These are phyloP conservation scores for Ophioceras dolichostomum DNA, from an alignment of 2,329 filamentous ascomycete species.

Conservation along the genomic window DNA sequence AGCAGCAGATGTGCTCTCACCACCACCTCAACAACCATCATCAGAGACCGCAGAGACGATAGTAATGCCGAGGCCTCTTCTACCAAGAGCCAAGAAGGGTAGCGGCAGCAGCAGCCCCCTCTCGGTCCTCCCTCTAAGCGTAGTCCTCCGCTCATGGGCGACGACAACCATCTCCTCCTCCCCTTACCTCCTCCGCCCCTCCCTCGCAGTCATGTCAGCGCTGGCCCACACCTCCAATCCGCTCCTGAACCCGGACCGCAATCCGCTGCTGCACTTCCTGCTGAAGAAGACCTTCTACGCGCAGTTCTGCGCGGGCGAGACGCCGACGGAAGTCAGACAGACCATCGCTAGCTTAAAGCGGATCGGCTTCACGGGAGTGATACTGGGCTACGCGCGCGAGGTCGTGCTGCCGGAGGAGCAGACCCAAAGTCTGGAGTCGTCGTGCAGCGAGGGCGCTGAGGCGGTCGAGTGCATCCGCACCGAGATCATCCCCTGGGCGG, in stretches of 20 bases:
- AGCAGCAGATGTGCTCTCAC: background rate
- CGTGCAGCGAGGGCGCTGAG: constrained; percentile 27
- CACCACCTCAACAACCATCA: too few species aligned
- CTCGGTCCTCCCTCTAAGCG: constrained; percentile 52
- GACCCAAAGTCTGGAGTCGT: constrained; percentile 27
- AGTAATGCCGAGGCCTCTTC: too few species aligned
- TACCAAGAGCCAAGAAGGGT: too few species aligned
- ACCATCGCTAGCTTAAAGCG: constrained; percentile 47
- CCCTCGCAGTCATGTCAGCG: constrained; percentile 52
- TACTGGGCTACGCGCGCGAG: constrained; percentile 74
- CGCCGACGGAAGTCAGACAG: constrained; percentile 49
- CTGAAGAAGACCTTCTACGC: constrained; percentile 79
- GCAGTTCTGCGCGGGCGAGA: constrained; percentile 84
- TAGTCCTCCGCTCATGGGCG: constrained; percentile 55
- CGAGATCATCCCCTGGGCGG: constrained; percentile 60
- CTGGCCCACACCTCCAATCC: constrained; percentile 58
- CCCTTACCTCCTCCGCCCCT: constrained; percentile 54
- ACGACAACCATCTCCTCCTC: constrained; percentile 62
- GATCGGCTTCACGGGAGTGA: constrained; percentile 73
- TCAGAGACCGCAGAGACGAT: too few species aligned
- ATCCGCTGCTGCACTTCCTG: constrained; percentile 55
- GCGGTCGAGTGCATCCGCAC: constrained; percentile 34
- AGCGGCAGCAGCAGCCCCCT: constrained; percentile 29
- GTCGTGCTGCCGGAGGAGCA: constrained; percentile 55
- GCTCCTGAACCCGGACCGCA: constrained; percentile 62